Base-by-base conservation (phyloP, 495 filamentous ascomycete genomes). In the Umbilicaria muhlenbergii region DNA sequence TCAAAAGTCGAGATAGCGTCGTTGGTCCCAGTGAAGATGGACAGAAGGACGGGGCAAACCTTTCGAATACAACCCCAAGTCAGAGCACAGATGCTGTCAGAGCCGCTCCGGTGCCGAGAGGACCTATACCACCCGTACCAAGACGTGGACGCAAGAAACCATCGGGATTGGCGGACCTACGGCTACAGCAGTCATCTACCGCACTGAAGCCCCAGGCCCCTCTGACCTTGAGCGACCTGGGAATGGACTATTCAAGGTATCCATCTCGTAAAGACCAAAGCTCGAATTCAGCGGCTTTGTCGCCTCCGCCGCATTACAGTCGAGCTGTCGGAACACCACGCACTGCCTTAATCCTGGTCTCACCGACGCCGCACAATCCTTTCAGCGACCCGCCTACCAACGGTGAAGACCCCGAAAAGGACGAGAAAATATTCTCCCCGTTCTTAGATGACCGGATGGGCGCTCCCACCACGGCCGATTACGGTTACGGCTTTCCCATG, bases 241-340 rank as follows among this genome's bases (percentile, higher is more conserved):
- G 67, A 3, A 48, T 53, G 5, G 66, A 67, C 45, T 72, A 68
- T 43, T 68, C 66, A 11, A 47, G 68, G 43, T 72, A 70, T 41
- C 59, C 59, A 17, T 50, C 42, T 40, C 19, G 15, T 13, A 16
- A 21, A 7, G 32, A 13, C 35, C n/a, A 38, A 13, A 39, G 24
- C 34, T 17, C 43, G 28, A 21, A 3, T 34, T 39, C 41, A 21
- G 12, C 17, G 11, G 34, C 8, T 32, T 14, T 28, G 13, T 39
- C 48, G 19, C 18, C 58, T 59, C 56, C 57, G 56, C 51, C 52
- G 51, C 58, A 38, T 57, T 62, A 43, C 41, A 47, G 11, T 40
- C 49, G 8, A 37, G 43, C 11, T 50, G 46, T 19, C 36, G 44
- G 37, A 8, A 28, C 24, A 28, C 24, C 24, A 28, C 24, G 24